These are phyloP conservation scores for Ophiosphaerella herpotricha DNA, from an alignment of 2,329 filamentous ascomycete genomes.

Conservation along the genomic window DNA sequence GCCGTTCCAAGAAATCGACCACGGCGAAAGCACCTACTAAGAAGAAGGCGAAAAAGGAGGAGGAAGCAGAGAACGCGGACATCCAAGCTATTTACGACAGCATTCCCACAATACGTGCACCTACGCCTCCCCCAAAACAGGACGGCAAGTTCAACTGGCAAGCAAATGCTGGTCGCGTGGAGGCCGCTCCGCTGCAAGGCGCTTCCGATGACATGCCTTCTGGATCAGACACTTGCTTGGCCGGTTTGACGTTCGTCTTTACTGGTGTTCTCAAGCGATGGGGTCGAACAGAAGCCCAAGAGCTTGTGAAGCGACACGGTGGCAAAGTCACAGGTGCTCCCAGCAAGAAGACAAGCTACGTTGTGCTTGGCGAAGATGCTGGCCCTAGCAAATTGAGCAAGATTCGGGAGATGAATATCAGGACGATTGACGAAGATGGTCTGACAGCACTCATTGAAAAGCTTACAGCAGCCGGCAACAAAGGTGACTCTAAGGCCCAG, in stretches of 20 bases:
- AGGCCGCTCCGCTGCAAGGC: conserved; percentile 66
- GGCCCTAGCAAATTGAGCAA: conserved; percentile 91
- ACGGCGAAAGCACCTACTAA: conserved; percentile 58
- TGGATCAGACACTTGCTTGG: conserved; percentile 86
- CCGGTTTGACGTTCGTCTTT: conserved; percentile 91
- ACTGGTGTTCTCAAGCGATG: conserved; percentile 84
- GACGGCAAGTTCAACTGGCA: conserved; percentile 80
- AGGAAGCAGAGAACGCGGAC: conserved; percentile 68
- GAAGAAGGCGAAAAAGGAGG: conserved; percentile 67
- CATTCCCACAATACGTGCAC: conserved; percentile 80
- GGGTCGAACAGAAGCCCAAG: conserved; percentile 81
- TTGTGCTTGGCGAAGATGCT: conserved; percentile 88
- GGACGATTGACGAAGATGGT: conserved; percentile 92
- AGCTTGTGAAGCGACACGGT: conserved; percentile 88
- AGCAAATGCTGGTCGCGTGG: conserved; percentile 60
- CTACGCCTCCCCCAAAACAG: conserved; percentile 77
- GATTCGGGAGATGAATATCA: conserved; percentile 78
- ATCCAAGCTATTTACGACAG: conserved; percentile 86
- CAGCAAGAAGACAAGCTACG: conserved; percentile 91
- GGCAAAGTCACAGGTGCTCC: conserved; percentile 86
- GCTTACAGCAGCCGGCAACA: conserved; percentile 76
- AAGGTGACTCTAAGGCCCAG: conserved; percentile 81
- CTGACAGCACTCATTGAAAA: conserved; percentile 82
- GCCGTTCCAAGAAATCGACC: conserved; percentile 42
- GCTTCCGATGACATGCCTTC: conserved; percentile 71